Percentiles rank a stretch among this genome's conserved stretches.
Evolutionary conservation across 2,329 filamentous ascomycete genomes (phyloP).

Genomic region (Pyrenochaeta sp.): DNA sequence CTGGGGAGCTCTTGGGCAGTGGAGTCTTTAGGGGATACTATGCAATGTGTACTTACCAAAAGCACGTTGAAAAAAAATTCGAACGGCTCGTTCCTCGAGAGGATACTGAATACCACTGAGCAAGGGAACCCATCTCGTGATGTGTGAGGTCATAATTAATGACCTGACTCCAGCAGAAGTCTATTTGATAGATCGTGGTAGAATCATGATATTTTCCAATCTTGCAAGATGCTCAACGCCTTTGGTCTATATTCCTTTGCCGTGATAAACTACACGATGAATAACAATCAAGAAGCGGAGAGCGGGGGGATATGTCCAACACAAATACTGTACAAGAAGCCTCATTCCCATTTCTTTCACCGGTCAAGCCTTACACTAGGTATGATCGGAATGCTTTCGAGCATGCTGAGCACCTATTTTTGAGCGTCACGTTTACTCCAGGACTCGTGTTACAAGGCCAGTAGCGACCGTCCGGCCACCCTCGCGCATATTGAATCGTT

Average conservation of each 20-base stretch:
- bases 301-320: slow-evolving; percentile 29
- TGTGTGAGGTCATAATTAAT: not conserved
- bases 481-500: slow-evolving; percentile 98
- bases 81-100: too few relatives aligned
- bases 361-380: slow-evolving; percentile 9
- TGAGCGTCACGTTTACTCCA: slow-evolving; percentile 36
- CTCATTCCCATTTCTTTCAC: not conserved
- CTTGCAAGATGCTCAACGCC: slow-evolving; percentile 29
- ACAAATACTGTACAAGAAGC: slow-evolving; percentile 35
- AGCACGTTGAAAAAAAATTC: too few relatives aligned
- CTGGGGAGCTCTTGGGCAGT: slow-evolving; percentile 40
- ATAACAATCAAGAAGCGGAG: slow-evolving; percentile 35
- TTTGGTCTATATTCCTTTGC: slow-evolving; percentile 30
- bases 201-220: slow-evolving; percentile 32
- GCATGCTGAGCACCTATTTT: not conserved
- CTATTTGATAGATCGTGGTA: not conserved
- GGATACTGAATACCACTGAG: too few relatives aligned
- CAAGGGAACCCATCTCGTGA: not conserved
- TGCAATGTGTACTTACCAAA: not conserved
- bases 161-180: not conserved
- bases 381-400: slow-evolving; percentile 7
- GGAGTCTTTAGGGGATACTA: slow-evolving; percentile 24
- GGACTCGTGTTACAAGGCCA: slow-evolving; percentile 49
- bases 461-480: slow-evolving; percentile 72
- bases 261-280: slow-evolving; percentile 39